Base-by-base conservation (phyloP, 73 alveolate genomes). In the Uronychia binucleata region DNA sequence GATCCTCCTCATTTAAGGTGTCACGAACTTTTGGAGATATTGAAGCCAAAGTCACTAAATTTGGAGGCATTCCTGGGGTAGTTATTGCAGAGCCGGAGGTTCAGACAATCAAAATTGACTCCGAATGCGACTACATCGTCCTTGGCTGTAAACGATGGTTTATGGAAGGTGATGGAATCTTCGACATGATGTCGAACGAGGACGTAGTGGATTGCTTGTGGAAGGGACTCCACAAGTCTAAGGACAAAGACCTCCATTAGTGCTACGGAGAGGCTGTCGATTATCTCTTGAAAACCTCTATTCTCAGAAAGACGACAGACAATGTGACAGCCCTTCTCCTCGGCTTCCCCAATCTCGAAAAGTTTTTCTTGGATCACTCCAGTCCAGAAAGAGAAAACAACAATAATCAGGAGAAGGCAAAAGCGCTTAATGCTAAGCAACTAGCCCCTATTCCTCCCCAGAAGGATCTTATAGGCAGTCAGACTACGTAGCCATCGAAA, bases 91-190 rank as follows among this genome's bases (percentile, higher is more conserved):
- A 82, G 33, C 98, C 98, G 1, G 98, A 93, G 82, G 90, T 93
- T 0, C 1, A 77, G 30, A 1, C 74, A 8, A 31, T 85, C 75
- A 85, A 85, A 60, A n/a, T 85, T 46, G 31, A 77, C 1, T 81
- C n/a, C 19, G 79, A 85, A 28, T 85, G 34, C 33, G 91, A 85
- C 33, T 85, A 77, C 59, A 85, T 95, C 60, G 83, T 93, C 74
- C 57, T 94, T 31, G 97, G 96, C 83, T 96, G 91, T 58, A 46
- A 11, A 46, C 67, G 5, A 5, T 46, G 19, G n/a, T 46, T 46
- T 11, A 11, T 19, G n/a, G 5, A 5, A 46, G 67, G 99, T 88
- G 99, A 97, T 92, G 99, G 99, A 1, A 96, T 97, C 34, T 97
- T 85, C 88, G 99, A 97, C 88, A 97, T 96, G 86, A 75, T 97